Base-by-base conservation (phyloP, 169 alveolate genomes). In the Cryptosporidium tyzzeri region DNA sequence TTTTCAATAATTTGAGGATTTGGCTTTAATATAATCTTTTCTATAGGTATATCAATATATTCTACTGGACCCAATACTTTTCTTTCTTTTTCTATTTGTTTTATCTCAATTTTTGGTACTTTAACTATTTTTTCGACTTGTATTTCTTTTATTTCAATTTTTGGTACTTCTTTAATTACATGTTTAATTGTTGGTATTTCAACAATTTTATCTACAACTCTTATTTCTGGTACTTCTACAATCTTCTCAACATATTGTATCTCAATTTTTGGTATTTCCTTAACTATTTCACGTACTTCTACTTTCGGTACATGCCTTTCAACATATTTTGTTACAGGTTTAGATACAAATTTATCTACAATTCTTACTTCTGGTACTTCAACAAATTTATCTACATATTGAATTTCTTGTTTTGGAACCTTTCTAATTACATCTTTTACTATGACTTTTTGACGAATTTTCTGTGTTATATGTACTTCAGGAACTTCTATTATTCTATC, bases 401-500 rank as follows among this genome's bases (percentile, higher is more conserved):
- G 55, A 31, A 80, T 65, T 37, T 80, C 80, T 45, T 58, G 80
- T 12, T 80, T 80, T 26, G 73, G 87, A 12, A 80, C 75, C 41
- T 80, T 80, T 37, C 87, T 59, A 39, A 80, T 80, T n/a, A 80
- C 75, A 80, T 80, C 87, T 51, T 61, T 80, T 61, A 80, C 74
- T 21, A 80, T 80, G 14, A 80, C 87, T 62, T 80, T 80, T 39
- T 59, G 87, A 23, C 70, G 69, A 23, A 80, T 80, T 65, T 80
- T 80, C 23, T 80, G 87, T 65, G 69, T 80, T 62, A 80, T 62
- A 44, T 80, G 87, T 35, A 80, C 87, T 65, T 80, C 87, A 16
- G 87, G 87, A 41, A 80, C 87, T 45, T 80, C 87, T 26, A 80
- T 80, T 39, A 80, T 80, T 80, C 87, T 59, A 14, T 80, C 87